phyloP scores from a whole-genome alignment of 1,284 basidiomycete genomes.

The Porogramme epimiltina region DNA sequence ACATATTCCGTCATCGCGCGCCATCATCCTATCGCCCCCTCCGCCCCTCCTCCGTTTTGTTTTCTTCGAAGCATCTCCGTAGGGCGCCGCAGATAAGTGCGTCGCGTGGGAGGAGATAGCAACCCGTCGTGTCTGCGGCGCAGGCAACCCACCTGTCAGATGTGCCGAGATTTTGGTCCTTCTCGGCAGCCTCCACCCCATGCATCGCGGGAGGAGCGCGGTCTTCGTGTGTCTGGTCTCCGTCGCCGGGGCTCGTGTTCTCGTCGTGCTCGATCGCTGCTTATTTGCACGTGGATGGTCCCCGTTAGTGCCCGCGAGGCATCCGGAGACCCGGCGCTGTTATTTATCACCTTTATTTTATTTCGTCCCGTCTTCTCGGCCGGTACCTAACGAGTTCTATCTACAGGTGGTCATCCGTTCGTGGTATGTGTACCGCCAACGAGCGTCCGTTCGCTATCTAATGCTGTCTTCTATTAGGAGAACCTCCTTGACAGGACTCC shows the following conservation, averaged over 20 bases:
- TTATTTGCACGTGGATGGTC: neutral
- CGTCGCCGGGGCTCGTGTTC: too few species aligned
- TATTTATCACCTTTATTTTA: too few species aligned
- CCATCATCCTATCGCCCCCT: constrained; percentile 10
- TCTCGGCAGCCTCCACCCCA: too few species aligned
- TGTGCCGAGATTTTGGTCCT: neutral
- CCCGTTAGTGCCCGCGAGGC: too few species aligned
- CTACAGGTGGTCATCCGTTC: constrained; percentile 81
- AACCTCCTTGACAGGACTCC: constrained; percentile 73
- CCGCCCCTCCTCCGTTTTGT: neutral
- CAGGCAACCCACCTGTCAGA: neutral
- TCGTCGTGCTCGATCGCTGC: neutral
- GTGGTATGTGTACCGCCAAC: constrained; percentile 52
- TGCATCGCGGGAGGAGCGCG: too few species aligned
- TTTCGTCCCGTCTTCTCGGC: neutral
- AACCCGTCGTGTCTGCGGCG: constrained; percentile 13
- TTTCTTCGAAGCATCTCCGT: neutral
- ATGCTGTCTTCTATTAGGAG: constrained; percentile 48
- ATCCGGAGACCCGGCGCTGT: too few species aligned
- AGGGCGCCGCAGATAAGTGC: neutral
- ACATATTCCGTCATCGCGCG: constrained; percentile 16
- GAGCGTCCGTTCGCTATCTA: constrained; percentile 4
- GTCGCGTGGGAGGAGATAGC: neutral
- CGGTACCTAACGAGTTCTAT: constrained; percentile 7
- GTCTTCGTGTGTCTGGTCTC: too few species aligned